Conservation (phyloP, 2,329 filamentous ascomycete species). For the Claviceps humidiphila region DNA sequence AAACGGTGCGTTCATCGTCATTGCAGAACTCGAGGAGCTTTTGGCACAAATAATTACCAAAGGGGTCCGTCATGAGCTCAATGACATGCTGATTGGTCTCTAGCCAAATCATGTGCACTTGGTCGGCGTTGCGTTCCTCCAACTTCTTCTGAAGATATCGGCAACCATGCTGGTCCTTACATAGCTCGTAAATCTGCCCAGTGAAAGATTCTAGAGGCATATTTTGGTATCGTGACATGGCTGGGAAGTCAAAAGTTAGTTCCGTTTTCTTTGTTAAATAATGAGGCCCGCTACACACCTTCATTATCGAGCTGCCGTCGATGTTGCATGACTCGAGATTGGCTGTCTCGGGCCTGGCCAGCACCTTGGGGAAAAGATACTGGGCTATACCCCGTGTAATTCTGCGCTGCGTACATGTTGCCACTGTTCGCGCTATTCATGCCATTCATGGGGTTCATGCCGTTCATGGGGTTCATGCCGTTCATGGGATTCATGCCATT, state of each 20-base stretch:
- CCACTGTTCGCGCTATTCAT: constrained; percentile 20
- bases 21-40: constrained; percentile 93
- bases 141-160: constrained; percentile 95
- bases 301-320: constrained; percentile 63
- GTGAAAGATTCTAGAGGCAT: constrained; percentile 66
- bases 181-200: constrained; percentile 77
- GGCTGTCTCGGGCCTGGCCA: constrained; percentile 54
- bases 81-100: constrained; percentile 91
- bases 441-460: constrained; percentile 25
- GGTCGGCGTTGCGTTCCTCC: constrained; percentile 71
- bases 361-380: constrained; percentile 33
- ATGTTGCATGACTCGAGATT: constrained; percentile 61
- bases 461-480: constrained; percentile 20
- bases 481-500: constrained; percentile 22
- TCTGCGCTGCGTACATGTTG: constrained; percentile 40
- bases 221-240: constrained; percentile 71
- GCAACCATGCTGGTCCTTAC: constrained; percentile 97
- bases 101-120: constrained; percentile 84
- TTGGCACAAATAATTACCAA: constrained; percentile 98
- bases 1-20: constrained; percentile 82
- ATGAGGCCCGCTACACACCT: constrained; percentile 30
- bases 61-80: constrained; percentile 97
- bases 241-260: constrained; percentile 25
- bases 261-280: background rate
- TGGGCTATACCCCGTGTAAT: constrained; percentile 43